A percentile compares a stretch with the other conserved stretches of the same genome.
Conservation (phyloP, 257 asterid genomes). For the Ilex asprella region DNA sequence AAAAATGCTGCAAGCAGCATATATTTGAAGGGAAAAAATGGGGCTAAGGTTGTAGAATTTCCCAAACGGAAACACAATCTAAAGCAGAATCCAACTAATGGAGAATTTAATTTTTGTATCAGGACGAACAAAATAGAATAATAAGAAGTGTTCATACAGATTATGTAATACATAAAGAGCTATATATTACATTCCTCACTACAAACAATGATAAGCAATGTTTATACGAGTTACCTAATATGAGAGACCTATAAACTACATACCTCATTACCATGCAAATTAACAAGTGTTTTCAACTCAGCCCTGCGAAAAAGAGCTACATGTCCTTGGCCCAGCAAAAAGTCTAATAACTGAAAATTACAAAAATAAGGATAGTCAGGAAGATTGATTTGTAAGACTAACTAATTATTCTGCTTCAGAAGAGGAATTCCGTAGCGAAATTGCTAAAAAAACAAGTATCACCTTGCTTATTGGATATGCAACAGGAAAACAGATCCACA, state of each 20-base stretch:
- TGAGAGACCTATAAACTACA: not conserved
- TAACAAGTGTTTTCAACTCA: constrained; percentile 81
- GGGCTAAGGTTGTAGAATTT: too few relatives aligned
- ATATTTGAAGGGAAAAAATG: not conserved
- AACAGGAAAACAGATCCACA: constrained; percentile 89
- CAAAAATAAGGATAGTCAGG: not conserved
- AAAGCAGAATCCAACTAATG: not conserved
- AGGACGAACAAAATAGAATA: not conserved
- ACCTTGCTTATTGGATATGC: constrained; percentile 99
- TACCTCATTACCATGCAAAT: constrained; percentile 86
- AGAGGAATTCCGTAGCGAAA: not conserved
- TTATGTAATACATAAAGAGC: not conserved
- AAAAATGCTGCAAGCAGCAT: not conserved
- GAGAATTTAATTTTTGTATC: too few relatives aligned
- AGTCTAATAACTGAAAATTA: constrained; percentile 58
- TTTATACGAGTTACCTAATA: not conserved
- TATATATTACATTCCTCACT: not conserved
- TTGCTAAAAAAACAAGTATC: constrained; percentile 2
- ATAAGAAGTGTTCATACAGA: not conserved
- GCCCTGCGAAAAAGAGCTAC: constrained; percentile 91
- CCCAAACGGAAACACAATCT: too few relatives aligned
- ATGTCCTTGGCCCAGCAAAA: constrained; percentile 72
- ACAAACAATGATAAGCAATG: not conserved
- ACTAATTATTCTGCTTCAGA: not conserved
- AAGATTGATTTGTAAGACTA: not conserved